Conservation (phyloP, 805 yeast species). For the Babjeviella inositovora region DNA sequence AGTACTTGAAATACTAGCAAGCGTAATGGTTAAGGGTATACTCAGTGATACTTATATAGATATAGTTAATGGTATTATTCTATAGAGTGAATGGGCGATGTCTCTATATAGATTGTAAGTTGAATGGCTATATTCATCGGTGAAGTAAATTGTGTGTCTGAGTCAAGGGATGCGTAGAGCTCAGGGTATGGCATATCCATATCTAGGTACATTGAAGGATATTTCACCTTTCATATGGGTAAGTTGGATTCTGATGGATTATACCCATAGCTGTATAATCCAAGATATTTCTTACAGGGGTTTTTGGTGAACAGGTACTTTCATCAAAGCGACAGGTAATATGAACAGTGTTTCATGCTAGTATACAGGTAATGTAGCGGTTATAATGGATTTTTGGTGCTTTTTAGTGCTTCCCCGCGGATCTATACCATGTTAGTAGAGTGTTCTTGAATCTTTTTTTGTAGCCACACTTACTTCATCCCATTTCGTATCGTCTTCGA, state of each 20-base stretch:
- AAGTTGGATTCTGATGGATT: no score
- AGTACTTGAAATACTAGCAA: conserved; percentile 6
- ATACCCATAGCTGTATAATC: no score
- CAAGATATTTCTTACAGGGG: no score
- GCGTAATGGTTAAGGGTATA: conserved; percentile 4
- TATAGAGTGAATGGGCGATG: conserved; percentile 2
- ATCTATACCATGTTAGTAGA: conserved; percentile 1
- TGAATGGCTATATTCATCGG: conserved; percentile 5
- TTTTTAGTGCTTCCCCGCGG: conserved; percentile 10
- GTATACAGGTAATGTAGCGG: conserved; percentile 5
- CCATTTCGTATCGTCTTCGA: conserved; percentile 24
- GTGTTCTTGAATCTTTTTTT: conserved; percentile 11
- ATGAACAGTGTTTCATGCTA: conserved; percentile 1
- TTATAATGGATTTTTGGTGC: conserved; percentile 7
- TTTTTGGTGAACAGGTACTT: no score
- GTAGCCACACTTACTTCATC: conserved; percentile 9
- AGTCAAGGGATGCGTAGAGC: no score
- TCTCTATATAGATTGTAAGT: conserved; percentile 1
- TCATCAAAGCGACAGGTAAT: conserved; percentile 5
- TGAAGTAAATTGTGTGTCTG: conserved; percentile 11
- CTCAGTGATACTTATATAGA: conserved; percentile 1
- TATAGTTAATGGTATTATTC: background rate
- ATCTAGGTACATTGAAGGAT: no score
- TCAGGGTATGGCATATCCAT: no score
- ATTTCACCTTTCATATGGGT: no score